A percentile compares a stretch with the other conserved stretches of the same genome.
These are phyloP conservation scores for Coemansia reversa DNA, from an alignment of 192 early-diverging fungal species.

Conservation along the genomic window DNA sequence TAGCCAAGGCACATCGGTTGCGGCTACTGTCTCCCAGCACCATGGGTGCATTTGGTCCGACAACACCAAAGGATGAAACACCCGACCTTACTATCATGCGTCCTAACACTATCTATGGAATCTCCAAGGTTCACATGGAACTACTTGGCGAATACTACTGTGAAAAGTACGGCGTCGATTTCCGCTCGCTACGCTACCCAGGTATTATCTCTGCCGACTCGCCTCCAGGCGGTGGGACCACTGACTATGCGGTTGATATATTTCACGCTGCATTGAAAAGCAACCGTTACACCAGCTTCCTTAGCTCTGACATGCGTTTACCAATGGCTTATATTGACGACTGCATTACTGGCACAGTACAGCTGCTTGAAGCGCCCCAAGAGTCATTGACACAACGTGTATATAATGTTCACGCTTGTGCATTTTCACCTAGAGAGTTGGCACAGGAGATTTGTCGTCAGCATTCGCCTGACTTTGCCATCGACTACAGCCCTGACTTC, in stretches of 20 bases:
- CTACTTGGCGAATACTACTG: constrained; percentile 68
- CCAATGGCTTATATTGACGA: constrained; percentile 71
- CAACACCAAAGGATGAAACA: constrained; percentile 61
- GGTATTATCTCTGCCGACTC: constrained; percentile 67
- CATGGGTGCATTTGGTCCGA: constrained; percentile 69
- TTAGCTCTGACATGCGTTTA: constrained; percentile 57
- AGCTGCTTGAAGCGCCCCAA: constrained; percentile 57
- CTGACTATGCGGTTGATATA: constrained; percentile 69
- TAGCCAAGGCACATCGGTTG: constrained; percentile 60
- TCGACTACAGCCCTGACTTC: constrained; percentile 60
- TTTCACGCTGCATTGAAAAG: constrained; percentile 64
- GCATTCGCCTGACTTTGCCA: constrained; percentile 57
- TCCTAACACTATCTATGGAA: constrained; percentile 69
- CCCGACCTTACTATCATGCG: constrained; percentile 67
- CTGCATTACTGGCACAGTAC: constrained; percentile 65
- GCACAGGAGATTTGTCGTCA: constrained; percentile 55
- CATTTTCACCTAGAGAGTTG: constrained; percentile 60
- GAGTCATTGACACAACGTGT: constrained; percentile 57
- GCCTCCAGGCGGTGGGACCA: constrained; percentile 67
- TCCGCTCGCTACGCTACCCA: constrained; percentile 64
- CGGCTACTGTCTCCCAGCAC: constrained; percentile 63
- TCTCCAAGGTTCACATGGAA: constrained; percentile 67
- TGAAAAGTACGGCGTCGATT: constrained; percentile 65
- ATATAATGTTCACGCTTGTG: constrained; percentile 65
- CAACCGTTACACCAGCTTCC: constrained; percentile 60